Conservation (phyloP, 768 basidiomycete genomes). For the Termitomyces sp. region DNA sequence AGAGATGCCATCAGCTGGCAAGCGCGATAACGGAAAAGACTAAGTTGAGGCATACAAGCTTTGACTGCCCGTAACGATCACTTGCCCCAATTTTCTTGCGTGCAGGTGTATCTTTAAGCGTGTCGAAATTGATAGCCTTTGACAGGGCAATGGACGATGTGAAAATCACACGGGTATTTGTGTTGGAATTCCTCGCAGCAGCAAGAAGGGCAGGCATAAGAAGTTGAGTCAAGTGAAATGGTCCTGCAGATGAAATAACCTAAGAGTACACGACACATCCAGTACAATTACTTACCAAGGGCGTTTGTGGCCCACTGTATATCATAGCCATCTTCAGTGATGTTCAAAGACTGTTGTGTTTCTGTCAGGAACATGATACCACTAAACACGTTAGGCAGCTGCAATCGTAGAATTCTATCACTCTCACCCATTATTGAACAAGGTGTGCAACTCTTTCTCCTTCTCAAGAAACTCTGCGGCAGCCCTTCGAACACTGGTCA, state of each 20-base stretch:
- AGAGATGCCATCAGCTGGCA: neutral
- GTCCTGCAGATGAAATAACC: neutral
- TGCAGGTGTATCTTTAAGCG: slow-evolving; percentile 32
- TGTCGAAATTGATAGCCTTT: slow-evolving; percentile 20
- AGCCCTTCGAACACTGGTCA: slow-evolving; percentile 28
- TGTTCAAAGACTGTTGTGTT: neutral
- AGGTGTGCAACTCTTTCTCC: slow-evolving; percentile 40
- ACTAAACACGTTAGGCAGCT: slow-evolving; percentile 22
- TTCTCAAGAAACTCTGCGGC: slow-evolving; percentile 36
- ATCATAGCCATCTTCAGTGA: slow-evolving; percentile 49
- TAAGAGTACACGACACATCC: neutral
- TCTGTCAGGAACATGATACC: slow-evolving; percentile 39
- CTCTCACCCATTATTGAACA: slow-evolving; percentile 49
- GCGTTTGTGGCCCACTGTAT: slow-evolving; percentile 58
- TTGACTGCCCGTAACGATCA: slow-evolving; percentile 33
- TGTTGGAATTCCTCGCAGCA: slow-evolving; percentile 33
- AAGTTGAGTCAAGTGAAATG: slow-evolving; percentile 35
- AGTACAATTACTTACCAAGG: slow-evolving; percentile 32
- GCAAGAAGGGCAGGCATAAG: slow-evolving; percentile 45
- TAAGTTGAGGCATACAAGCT: slow-evolving; percentile 33
- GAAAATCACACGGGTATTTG: slow-evolving; percentile 44
- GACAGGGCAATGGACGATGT: slow-evolving; percentile 37
- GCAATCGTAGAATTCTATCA: neutral
- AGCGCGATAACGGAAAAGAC: neutral
- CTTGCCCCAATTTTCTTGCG: slow-evolving; percentile 17